phyloP scores from a whole-genome alignment of 179 eudicot genomes.

The Actinidia arguta region DNA sequence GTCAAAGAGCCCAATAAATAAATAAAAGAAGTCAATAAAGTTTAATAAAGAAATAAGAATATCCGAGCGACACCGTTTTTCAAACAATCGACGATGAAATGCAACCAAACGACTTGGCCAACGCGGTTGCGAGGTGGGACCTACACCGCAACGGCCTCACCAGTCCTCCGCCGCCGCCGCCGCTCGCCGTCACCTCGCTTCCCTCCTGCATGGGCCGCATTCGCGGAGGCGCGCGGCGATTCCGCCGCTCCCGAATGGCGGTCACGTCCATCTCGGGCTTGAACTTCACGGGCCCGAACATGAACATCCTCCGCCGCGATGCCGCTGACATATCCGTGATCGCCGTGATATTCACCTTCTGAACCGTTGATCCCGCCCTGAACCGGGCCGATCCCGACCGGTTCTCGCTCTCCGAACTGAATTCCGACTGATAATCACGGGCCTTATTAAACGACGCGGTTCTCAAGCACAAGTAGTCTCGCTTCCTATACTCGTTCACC shows the following conservation, averaged over 20 bases:
- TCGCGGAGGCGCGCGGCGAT: background rate
- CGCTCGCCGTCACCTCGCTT: background rate
- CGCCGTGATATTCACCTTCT: constrained; percentile 22
- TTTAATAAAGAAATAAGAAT: background rate
- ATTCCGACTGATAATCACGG: background rate
- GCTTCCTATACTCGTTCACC: constrained; percentile 20
- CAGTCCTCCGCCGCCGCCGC: background rate
- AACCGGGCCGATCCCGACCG: background rate
- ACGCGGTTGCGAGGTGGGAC: constrained; percentile 21
- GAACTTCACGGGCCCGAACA: constrained; percentile 26
- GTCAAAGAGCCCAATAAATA: too few species aligned
- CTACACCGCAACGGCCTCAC: constrained; percentile 16
- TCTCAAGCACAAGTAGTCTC: constrained; percentile 15
- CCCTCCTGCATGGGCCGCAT: constrained; percentile 16
- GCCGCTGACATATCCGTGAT: constrained; percentile 17
- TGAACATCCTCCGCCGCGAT: constrained; percentile 22
- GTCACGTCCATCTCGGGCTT: constrained; percentile 23
- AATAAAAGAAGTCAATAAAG: background rate
- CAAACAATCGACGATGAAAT: constrained; percentile 13
- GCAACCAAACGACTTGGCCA: constrained; percentile 26
- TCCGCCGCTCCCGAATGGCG: constrained; percentile 13
- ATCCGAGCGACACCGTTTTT: background rate
- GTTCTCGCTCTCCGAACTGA: background rate
- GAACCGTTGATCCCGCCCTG: background rate
- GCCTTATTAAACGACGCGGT: constrained; percentile 21